Percentiles rank a stretch among this genome's conserved stretches.
Conservation (phyloP, 441 rosid species). For the Populus tomentosa region DNA sequence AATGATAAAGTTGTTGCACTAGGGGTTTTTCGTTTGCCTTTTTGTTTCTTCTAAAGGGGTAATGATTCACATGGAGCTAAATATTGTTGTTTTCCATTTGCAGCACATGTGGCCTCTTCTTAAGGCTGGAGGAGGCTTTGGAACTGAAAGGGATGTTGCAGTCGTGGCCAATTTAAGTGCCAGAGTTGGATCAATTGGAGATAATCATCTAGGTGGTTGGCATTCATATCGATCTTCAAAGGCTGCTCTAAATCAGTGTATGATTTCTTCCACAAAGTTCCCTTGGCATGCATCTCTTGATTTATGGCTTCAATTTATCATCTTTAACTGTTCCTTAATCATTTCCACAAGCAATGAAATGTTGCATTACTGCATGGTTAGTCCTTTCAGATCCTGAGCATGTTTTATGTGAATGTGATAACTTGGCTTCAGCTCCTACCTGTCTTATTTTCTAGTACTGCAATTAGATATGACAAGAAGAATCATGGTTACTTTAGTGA, state of each 20-base stretch:
- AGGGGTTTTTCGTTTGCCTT: background rate
- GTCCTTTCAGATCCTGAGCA: background rate
- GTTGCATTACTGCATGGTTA: background rate
- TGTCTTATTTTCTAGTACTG: background rate
- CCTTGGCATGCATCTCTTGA: background rate
- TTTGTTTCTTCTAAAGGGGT: background rate
- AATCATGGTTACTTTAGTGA: background rate
- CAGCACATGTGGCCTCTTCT: constrained; percentile 99
- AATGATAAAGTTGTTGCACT: background rate
- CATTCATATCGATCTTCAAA: constrained; percentile 89
- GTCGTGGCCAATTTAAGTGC: constrained; percentile 93
- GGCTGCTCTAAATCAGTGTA: constrained; percentile 31
- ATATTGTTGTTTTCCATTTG: constrained; percentile 12
- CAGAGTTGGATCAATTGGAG: constrained; percentile 90
- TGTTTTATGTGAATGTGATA: background rate
- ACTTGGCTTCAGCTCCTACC: background rate
- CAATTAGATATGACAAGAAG: background rate
- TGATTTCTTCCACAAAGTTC: background rate
- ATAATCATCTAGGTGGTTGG: constrained; percentile 88
- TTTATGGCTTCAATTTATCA: constrained; percentile 1
- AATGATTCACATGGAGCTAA: background rate
- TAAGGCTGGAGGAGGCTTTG: constrained; percentile 65
- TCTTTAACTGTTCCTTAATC: background rate
- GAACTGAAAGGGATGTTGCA: constrained; percentile 53
- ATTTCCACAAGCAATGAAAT: background rate